These are phyloP conservation scores for Fraxinus velutina DNA, from an alignment of 305 asterid genomes.

Conservation along the genomic window DNA sequence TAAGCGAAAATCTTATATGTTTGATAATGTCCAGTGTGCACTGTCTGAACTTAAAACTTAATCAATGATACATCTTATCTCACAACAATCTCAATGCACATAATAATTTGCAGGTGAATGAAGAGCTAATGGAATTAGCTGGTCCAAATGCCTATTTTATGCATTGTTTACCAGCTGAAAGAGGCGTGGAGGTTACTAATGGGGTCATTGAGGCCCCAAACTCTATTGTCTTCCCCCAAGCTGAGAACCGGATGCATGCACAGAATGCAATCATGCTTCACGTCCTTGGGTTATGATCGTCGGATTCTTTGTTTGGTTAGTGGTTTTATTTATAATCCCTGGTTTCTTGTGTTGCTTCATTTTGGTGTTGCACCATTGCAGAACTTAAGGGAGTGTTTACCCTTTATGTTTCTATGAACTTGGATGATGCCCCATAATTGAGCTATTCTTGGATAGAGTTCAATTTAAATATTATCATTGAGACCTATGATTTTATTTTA, in stretches of 20 bases:
- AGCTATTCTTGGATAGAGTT: neutral
- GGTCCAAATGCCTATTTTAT: constrained; percentile 75
- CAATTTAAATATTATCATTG: neutral
- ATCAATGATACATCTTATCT: neutral
- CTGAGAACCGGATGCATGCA: constrained; percentile 92
- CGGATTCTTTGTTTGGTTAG: neutral
- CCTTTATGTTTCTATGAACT: neutral
- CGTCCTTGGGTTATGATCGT: constrained; percentile 60
- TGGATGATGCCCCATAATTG: neutral
- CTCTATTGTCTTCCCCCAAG: constrained; percentile 83
- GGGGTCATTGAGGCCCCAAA: constrained; percentile 78
- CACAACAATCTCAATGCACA: neutral
- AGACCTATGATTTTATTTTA: neutral
- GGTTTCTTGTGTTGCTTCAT: neutral
- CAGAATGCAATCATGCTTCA: constrained; percentile 94
- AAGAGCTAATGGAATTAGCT: constrained; percentile 80
- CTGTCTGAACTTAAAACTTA: neutral
- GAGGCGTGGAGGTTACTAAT: constrained; percentile 81
- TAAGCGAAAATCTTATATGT: neutral
- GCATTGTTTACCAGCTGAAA: constrained; percentile 95
- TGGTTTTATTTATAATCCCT: neutral
- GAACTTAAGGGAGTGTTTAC: neutral
- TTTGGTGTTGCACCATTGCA: neutral
- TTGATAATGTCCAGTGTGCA: neutral
- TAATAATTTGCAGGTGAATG: constrained; percentile 58